Evolutionary conservation across 129 eudicot species (phyloP).

Genomic region (Flaveria robusta): DNA sequence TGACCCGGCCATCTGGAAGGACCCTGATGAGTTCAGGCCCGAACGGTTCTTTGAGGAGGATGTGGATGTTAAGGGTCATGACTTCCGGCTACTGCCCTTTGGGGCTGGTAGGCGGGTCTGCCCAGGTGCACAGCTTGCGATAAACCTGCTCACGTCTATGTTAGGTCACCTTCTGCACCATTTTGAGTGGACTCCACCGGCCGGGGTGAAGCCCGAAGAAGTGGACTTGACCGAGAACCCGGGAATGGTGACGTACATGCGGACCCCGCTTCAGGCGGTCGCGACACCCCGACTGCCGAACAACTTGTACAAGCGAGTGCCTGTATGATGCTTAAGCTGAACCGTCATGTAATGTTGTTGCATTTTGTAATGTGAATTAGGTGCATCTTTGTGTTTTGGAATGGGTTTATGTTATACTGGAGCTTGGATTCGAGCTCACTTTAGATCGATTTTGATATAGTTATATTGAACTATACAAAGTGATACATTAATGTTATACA

Average conservation of each 20-base stretch:
- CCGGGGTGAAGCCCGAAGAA: conserved; percentile 69
- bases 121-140: conserved; percentile 83
- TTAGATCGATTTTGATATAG: background rate
- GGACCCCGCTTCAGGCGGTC: conserved; percentile 61
- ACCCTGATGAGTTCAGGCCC: conserved; percentile 78
- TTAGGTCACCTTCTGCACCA: conserved; percentile 80
- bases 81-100: conserved; percentile 70
- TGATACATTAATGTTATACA: background rate
- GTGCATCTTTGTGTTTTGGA: conserved; percentile 12
- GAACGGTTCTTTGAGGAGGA: conserved; percentile 83
- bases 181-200: conserved; percentile 67
- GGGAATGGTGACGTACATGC: conserved; percentile 78
- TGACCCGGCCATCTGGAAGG: conserved; percentile 72
- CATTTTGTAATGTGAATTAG: conserved; percentile 17
- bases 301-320: conserved; percentile 61
- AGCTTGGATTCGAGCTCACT: conserved; percentile 14
- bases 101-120: conserved; percentile 89
- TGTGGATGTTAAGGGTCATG: conserved; percentile 84
- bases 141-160: conserved; percentile 68
- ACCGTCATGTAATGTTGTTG: conserved; percentile 19
- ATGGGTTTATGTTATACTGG: conserved; percentile 22
- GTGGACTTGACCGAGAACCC: conserved; percentile 78
- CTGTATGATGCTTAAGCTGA: conserved; percentile 17
- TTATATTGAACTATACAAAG: background rate
- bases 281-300: conserved; percentile 69